Evolutionary conservation across 768 basidiomycete genomes (phyloP), one percentile per base, ranked within the genome.

Genomic region (Pilatotrama ljubarskyi): DNA sequence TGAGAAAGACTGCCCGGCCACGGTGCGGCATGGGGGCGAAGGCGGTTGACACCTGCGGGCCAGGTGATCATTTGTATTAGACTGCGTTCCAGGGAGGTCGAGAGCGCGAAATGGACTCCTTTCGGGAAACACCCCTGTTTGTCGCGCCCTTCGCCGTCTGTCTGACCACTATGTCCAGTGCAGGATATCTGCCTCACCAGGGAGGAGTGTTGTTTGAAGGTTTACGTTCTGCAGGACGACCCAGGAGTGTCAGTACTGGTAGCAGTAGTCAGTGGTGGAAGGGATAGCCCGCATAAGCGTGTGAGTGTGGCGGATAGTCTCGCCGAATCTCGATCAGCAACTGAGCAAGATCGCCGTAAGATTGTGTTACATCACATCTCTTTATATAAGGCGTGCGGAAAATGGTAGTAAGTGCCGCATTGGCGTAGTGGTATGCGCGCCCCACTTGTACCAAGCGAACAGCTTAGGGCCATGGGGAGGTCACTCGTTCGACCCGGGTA

Each of bases 361-460:
- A n/a, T n/a, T n/a, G n/a, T n/a, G n/a, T n/a, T n/a, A n/a, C n/a
- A n/a, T n/a, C n/a, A n/a, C n/a, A n/a, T n/a, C n/a, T n/a, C n/a
- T n/a, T n/a, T n/a, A n/a, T n/a, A n/a, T n/a, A n/a, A n/a, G n/a
- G 42, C 42, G 18, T 43, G n/a, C 4, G n/a, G 6, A 20, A 4
- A 3, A 2, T 3, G 9, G 2, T 48, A 20, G 22, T 20, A 26
- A 18, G 25, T 48, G 65, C 66, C 66, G 63, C 63, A 53, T 67
- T 67, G 56, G 66, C 66, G 63, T 64, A 67, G 66, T 67, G 66
- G 66, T 67, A 67, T 60, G 66, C 63, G 66, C 66, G 66, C 62
- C 63, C 55, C 66, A 67, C 66, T 67, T 67, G 66, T 67, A 67
- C 10, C 29, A 7, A 54, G 24, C 26, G 8, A 26, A 10, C 8